Evolutionary conservation across 179 eudicot species (phyloP), one percentile per base, ranked within the genome.

Genomic region (Silene coronaria): DNA sequence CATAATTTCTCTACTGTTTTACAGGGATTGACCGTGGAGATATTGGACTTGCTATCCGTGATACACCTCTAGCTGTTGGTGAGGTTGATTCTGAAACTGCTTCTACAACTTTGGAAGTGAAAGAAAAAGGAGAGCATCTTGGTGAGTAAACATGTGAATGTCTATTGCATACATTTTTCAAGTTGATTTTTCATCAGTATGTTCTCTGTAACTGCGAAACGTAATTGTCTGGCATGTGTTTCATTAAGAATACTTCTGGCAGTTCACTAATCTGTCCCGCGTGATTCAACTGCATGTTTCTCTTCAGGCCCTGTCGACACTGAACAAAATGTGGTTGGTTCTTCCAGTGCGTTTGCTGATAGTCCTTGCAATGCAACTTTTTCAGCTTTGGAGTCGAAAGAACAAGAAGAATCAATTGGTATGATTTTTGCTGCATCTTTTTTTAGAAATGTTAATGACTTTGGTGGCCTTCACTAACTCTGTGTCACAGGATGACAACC

Each of bases 1-100:
- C 60, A 11, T 74, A 17, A 42, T 23, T 17, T 30, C 21, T 55
- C 7, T 8, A 3, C 28, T 64, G 23, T 67, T 30, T 55, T 67
- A 24, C 79, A 76, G 78, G 26, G 17, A 11, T 34, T 68, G 79
- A 38, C 23, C 38, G 34, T 58, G 74, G 45, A 13, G 46, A 63
- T 62, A 12, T 26, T 48, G 51, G 63, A 22, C 61, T 27, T 70
- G 45, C 30, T 27, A 62, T n/a, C 53, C 14, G 11, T 62, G 75
- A 36, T 68, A 42, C 57, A 62, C 13, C 76, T 26, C 34, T 55
- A 55, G 21, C 22, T 1, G 59, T n/a, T 55, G 22, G 5, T 45
- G 57, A 26, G 22, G 60, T 74, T 8, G 77, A 63, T 17, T 45
- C 60, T 21, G 77, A 17, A 42, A 36, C 71, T 23, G 45, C 74